Conservation (phyloP, 768 basidiomycete genomes). For the Sarcomyxa edulis region DNA sequence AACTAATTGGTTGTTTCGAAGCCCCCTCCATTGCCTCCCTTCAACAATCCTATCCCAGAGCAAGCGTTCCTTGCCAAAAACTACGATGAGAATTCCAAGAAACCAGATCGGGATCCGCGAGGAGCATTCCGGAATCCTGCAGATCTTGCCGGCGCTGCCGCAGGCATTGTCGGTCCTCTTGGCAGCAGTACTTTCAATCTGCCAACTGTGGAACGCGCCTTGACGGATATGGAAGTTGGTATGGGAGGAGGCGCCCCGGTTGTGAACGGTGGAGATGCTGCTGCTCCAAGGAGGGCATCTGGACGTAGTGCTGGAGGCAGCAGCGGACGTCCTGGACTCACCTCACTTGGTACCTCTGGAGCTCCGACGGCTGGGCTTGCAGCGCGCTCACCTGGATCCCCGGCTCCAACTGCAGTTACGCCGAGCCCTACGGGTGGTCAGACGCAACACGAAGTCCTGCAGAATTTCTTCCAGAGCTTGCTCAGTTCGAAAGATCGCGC, state of each 20-base stretch:
- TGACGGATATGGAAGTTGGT: slow-evolving; percentile 82
- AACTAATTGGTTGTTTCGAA: slow-evolving; percentile 18
- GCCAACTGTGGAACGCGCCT: slow-evolving; percentile 83
- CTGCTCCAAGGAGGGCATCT: slow-evolving; percentile 18
- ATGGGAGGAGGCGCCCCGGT: slow-evolving; percentile 22
- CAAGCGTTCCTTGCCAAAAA: slow-evolving; percentile 89
- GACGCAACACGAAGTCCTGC: slow-evolving; percentile 77
- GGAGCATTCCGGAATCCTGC: slow-evolving; percentile 78
- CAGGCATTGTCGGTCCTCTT: slow-evolving; percentile 91
- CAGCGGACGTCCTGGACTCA: slow-evolving; percentile 34
- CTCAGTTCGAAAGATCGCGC: slow-evolving; percentile 63
- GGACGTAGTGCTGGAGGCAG: slow-evolving; percentile 23
- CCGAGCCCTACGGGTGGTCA: slow-evolving; percentile 50
- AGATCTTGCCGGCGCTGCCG: slow-evolving; percentile 48
- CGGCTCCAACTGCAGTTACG: slow-evolving; percentile 24
- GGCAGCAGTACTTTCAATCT: slow-evolving; percentile 81
- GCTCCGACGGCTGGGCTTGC: slow-evolving; percentile 21
- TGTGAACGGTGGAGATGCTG: slow-evolving; percentile 16
- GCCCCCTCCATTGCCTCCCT: slow-evolving; percentile 63
- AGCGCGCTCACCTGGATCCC: slow-evolving; percentile 34
- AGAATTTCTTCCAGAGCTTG: slow-evolving; percentile 84
- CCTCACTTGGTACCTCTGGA: slow-evolving; percentile 29
- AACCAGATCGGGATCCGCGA: slow-evolving; percentile 85
- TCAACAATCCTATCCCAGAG: slow-evolving; percentile 82
- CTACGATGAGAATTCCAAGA: slow-evolving; percentile 88